Evolutionary conservation across 1,139 yeast genomes (phyloP), one percentile per base, ranked within the genome.

Genomic region (Taphrina deformans): DNA sequence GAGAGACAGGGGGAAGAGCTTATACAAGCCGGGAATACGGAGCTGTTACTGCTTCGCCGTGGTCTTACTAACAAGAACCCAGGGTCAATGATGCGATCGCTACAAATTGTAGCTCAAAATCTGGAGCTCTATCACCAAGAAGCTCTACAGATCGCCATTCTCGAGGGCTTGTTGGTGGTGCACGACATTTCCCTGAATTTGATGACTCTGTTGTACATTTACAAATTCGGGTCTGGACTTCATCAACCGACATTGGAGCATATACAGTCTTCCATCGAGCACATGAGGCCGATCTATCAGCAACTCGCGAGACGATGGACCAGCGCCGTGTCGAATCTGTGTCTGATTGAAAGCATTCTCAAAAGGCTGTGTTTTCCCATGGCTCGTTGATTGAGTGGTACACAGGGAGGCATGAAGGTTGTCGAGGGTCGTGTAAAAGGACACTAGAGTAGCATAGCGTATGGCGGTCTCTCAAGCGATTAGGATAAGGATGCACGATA

Each of bases 81-180:
- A 9, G 26, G 14, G 7, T 55, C 63, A 9, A 48, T 40, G 35
- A 5, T 40, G 4, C 24, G 50, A 1, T 59, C 56, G 23, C n/a
- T 50, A 7, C 38, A 27, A 12, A n/a, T 40, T 4, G 18, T 51
- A 18, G 10, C 16, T 10, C 63, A 45, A 18, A 59, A 50, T 27
- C 40, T 59, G 23, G 29, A 27, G 33, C 23, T 38, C 10, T 59
- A 59, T 33, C 31, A 21, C 3, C 14, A 29, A 5, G 56, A 48
- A 29, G 63, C 56, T 21, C 21, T 51, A 10, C 56, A 59, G 48
- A 48, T 59, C 16, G 56, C 63, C 18, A 50, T 59, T 10, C 55
- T 59, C 31, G 63, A 59, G 29, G 63, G 63, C 9, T 18, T 50
- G 27, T 41, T 50, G 24, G 56, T 59, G 27, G 46, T 27, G n/a